A percentile compares a stretch with the other conserved stretches of the same genome.
These are phyloP conservation scores for Murraya paniculata DNA, from an alignment of 345 rosid genomes.

Conservation along the genomic window DNA sequence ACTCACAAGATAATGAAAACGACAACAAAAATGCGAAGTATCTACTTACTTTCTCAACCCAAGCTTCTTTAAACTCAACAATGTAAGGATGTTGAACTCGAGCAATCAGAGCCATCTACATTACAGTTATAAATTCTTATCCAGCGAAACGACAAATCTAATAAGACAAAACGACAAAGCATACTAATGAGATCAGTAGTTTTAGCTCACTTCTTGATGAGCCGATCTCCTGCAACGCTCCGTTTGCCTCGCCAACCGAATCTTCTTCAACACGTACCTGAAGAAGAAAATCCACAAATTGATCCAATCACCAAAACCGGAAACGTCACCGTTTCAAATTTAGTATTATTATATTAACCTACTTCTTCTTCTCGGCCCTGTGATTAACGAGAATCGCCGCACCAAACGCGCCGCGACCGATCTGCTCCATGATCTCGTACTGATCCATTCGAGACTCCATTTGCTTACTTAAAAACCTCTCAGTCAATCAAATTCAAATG, in stretches of 20 bases:
- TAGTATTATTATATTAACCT: background rate
- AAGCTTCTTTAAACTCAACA: constrained; percentile 98
- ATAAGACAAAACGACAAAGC: background rate
- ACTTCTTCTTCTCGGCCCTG: constrained; percentile 92
- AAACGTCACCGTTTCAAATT: background rate
- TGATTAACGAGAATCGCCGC: constrained; percentile 95
- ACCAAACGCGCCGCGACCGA: constrained; percentile 98
- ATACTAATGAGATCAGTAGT: background rate
- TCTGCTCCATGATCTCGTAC: constrained; percentile 99
- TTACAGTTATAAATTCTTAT: constrained; percentile 13
- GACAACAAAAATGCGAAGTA: background rate
- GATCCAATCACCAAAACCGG: background rate
- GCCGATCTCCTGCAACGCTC: constrained; percentile 98
- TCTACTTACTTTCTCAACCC: constrained; percentile 91
- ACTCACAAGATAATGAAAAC: background rate
- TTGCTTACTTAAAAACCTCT: background rate
- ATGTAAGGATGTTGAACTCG: constrained; percentile 88
- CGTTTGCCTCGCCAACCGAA: constrained; percentile 90
- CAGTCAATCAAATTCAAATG: constrained; percentile 12
- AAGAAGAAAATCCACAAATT: constrained; percentile 6
- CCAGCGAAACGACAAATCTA: constrained; percentile 1
- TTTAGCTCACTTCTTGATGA: constrained; percentile 74
- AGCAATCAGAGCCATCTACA: constrained; percentile 90
- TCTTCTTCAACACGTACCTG: constrained; percentile 99
- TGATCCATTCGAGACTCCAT: constrained; percentile 99